These are phyloP conservation scores for Boletus huronensis DNA, from an alignment of 768 basidiomycete genomes.

Conservation along the genomic window DNA sequence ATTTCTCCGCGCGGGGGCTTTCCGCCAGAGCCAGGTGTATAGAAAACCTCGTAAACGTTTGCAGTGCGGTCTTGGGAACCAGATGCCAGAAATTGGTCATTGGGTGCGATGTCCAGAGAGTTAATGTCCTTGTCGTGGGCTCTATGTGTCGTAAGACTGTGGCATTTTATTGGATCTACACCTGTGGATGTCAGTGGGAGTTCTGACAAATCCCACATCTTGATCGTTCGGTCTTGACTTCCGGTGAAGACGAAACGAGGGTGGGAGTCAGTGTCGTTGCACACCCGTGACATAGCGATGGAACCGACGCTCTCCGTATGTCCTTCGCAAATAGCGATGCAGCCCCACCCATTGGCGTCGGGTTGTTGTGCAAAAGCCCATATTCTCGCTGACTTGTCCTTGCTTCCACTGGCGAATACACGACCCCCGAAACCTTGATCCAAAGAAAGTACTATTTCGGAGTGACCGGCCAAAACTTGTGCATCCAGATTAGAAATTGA, in stretches of 20 bases:
- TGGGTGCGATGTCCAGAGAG: conserved; percentile 87
- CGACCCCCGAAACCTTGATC: conserved; percentile 63
- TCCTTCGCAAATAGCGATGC: conserved; percentile 86
- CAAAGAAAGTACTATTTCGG: conserved; percentile 86
- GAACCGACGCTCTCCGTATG: conserved; percentile 94
- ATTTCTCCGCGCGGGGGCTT: conserved; percentile 63
- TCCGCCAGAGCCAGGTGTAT: conserved; percentile 38
- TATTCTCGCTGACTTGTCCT: conserved; percentile 83
- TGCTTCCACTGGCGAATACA: conserved; percentile 88
- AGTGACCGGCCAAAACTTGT: conserved; percentile 82
- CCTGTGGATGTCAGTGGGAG: conserved; percentile 36
- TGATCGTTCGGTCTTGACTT: conserved; percentile 95
- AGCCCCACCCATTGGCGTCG: conserved; percentile 40
- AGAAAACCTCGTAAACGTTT: conserved; percentile 81
- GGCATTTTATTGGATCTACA: conserved; percentile 46
- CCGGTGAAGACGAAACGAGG: conserved; percentile 87
- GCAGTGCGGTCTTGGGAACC: conserved; percentile 96
- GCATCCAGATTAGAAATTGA: conserved; percentile 73
- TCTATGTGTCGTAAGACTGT: conserved; percentile 79
- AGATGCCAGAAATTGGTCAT: conserved; percentile 83
- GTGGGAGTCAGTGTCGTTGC: conserved; percentile 19
- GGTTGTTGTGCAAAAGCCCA: conserved; percentile 52
- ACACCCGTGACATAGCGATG: conserved; percentile 66
- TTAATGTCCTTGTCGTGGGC: conserved; percentile 99
- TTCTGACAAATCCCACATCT: conserved; percentile 91